Evolutionary conservation across 2,329 filamentous ascomycete genomes (phyloP).

Genomic region (Phialophora verrucosa): DNA sequence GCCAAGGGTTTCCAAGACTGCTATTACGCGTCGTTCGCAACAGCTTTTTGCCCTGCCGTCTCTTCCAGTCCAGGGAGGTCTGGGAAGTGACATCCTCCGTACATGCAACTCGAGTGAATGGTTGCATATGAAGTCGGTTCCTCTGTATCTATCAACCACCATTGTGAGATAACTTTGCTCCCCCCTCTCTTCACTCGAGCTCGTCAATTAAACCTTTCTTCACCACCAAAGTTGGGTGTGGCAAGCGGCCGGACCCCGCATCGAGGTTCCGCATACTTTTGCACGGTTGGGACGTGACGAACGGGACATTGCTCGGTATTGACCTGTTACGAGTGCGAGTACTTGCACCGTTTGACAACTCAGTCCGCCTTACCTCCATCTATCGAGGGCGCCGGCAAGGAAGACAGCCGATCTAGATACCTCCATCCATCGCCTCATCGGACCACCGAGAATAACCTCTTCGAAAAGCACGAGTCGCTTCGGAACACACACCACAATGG

Average conservation of each 20-base stretch:
- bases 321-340: too few species aligned
- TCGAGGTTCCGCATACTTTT: not conserved
- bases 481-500: conserved; percentile 11
- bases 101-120: not conserved
- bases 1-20: conserved; percentile 22
- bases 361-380: too few species aligned
- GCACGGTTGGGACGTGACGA: not conserved
- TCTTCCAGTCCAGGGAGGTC: not conserved
- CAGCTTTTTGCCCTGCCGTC: conserved; percentile 9
- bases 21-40: conserved; percentile 21
- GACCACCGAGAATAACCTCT: not conserved
- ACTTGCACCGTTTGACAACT: too few species aligned
- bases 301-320: not conserved
- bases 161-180: not conserved
- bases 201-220: too few species aligned
- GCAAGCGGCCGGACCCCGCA: not conserved
- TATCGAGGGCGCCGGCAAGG: too few species aligned
- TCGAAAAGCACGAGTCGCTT: not conserved
- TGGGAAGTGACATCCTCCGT: not conserved
- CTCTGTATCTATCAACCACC: not conserved
- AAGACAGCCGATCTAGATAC: too few species aligned
- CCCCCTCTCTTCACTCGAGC: not conserved
- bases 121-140: not conserved
- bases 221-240: too few species aligned
- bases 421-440: too few species aligned